phyloP scores from a whole-genome alignment of 192 early-diverging fungal species.

The Backusella tuberculispora region DNA sequence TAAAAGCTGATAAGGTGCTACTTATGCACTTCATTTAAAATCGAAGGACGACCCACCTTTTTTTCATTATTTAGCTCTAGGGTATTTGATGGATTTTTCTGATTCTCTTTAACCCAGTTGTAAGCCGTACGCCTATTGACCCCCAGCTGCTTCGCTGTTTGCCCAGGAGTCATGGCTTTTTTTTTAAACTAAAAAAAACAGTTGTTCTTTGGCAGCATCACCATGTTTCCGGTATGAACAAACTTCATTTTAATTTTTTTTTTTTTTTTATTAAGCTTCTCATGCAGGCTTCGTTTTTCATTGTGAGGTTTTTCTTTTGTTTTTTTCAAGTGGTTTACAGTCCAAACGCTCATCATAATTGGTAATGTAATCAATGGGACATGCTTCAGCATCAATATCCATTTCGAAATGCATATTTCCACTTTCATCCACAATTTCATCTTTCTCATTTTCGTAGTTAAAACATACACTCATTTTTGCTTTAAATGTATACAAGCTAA shows the following conservation, averaged over 20 bases:
- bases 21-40: constrained; percentile 13
- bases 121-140: not conserved
- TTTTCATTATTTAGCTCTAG: constrained; percentile 12
- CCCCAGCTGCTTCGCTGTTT: constrained; percentile 12
- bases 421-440: constrained; percentile 3
- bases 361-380: not conserved
- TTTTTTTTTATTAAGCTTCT: not conserved
- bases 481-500: not conserved
- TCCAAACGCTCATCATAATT: constrained; percentile 7
- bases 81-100: constrained; percentile 14
- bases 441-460: constrained; percentile 3
- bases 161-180: constrained; percentile 7
- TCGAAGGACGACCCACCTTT: constrained; percentile 6
- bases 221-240: constrained; percentile 7
- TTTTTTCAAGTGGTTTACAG: constrained; percentile 9
- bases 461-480: not conserved
- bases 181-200: constrained; percentile 6
- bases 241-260: not conserved
- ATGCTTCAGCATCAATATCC: not conserved
- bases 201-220: not conserved
- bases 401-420: not conserved
- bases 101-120: constrained; percentile 15
- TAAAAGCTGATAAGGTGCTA: not conserved
- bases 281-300: not conserved
- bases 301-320: constrained; percentile 12